Evolutionary conservation across 169 alveolate species (phyloP), one percentile per base, ranked within the genome.

Genomic region (Plasmodium adleri): DNA sequence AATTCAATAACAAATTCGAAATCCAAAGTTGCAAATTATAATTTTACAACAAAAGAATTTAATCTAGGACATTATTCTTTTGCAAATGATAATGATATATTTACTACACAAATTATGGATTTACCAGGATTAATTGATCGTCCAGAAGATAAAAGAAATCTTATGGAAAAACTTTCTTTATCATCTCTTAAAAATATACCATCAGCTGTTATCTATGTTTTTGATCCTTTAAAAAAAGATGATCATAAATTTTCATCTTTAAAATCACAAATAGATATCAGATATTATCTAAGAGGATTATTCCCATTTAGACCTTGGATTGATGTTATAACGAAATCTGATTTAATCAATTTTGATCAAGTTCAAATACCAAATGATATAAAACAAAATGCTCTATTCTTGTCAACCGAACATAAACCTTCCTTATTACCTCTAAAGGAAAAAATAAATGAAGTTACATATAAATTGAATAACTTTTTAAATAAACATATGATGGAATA

Each of bases 221-320:
- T 78, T 78, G 89, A 78, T 50, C 89, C 89, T 47, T 58, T 59
- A 24, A 78, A 78, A 78, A 78, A 78, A 59, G 72, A 78, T 12
- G 89, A 78, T 71, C 89, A 78, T 49, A 78, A 78, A 66, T 78
- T 64, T 58, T 66, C 89, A 9, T 78, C 89, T 59, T 24, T 78
- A 26, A 66, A 78, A 59, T 32, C 89, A 49, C 89, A 78, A 70
- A 43, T 78, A 64, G 89, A 78, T 13, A 78, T 78, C 67, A 67
- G 89, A 56, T 78, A 78, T 59, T 78, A 78, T 71, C 62, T 78
- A 67, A 78, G 89, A 59, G 89, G 89, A 12, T 28, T 78, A 13
- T 78, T 78, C 39, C 89, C 89, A 24, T 78, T 78, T 71, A 78
- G 89, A 64, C 89, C 89, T 8, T 78, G 89, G 89, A 78, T 78